These are phyloP conservation scores for Cryptococcus hybrid DNA, from an alignment of 1,284 basidiomycete genomes.

Conservation along the genomic window DNA sequence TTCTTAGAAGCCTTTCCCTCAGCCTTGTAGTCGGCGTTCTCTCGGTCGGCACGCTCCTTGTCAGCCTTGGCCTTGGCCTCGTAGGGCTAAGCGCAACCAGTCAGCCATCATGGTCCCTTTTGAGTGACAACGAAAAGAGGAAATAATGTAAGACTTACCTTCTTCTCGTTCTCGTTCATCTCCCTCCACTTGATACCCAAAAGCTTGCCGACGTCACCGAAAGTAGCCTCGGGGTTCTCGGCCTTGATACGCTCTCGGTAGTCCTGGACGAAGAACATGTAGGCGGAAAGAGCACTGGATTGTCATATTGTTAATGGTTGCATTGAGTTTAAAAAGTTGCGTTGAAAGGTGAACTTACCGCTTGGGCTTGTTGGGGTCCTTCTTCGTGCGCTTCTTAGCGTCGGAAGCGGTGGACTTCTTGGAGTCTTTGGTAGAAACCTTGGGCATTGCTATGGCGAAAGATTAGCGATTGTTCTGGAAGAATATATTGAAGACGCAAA, in stretches of 20 bases:
- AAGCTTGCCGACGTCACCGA: constrained; percentile 88
- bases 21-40: constrained; percentile 53
- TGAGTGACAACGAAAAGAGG: neutral
- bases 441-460: constrained; percentile 61
- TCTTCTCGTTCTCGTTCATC: constrained; percentile 77
- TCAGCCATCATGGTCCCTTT: neutral
- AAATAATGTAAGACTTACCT: constrained; percentile 55
- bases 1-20: constrained; percentile 44
- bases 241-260: constrained; percentile 91
- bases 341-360: constrained; percentile 24
- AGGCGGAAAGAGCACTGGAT: constrained; percentile 79
- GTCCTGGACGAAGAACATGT: constrained; percentile 98
- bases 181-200: constrained; percentile 90
- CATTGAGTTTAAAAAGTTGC: no score
- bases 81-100: constrained; percentile 70
- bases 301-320: neutral
- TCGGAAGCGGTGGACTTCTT: constrained; percentile 54
- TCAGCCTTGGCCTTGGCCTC: constrained; percentile 79
- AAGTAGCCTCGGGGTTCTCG: constrained; percentile 91
- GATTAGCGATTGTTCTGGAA: neutral
- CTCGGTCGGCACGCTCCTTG: constrained; percentile 67
- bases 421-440: constrained; percentile 58
- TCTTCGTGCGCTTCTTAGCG: constrained; percentile 46
- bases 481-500: no score
- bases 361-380: constrained; percentile 49